Percentiles rank a stretch among this genome's conserved stretches.
These are phyloP conservation scores for Populus pruinosa DNA, from an alignment of 345 rosid genomes.

Conservation along the genomic window DNA sequence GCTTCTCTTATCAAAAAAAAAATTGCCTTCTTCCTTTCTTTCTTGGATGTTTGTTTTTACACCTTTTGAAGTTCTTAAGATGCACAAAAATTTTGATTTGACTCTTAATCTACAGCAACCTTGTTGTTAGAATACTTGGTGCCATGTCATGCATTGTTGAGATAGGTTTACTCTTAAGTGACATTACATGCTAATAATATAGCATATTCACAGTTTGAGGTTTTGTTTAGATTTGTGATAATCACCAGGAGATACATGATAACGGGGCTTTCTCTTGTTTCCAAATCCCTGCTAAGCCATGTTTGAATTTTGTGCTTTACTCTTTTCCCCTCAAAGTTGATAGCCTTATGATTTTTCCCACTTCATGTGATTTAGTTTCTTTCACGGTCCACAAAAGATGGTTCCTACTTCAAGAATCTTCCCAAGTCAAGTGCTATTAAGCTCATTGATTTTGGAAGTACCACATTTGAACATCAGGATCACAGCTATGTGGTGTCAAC, in stretches of 20 bases:
- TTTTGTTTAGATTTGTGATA: neutral
- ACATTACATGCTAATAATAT: neutral
- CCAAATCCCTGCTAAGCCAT: neutral
- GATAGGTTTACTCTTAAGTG: neutral
- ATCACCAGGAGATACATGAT: neutral
- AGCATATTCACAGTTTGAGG: neutral
- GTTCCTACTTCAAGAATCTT: slow-evolving; percentile 65
- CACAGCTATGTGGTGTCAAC: slow-evolving; percentile 81
- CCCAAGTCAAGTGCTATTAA: slow-evolving; percentile 86
- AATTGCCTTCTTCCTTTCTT: neutral
- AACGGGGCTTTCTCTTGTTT: neutral
- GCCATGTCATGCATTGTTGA: neutral
- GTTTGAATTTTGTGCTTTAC: neutral
- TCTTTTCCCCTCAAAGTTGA: neutral
- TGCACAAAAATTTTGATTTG: neutral
- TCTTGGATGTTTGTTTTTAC: neutral
- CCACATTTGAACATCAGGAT: slow-evolving; percentile 76
- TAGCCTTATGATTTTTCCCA: neutral
- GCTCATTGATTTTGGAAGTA: slow-evolving; percentile 86
- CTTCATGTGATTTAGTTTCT: slow-evolving; percentile 39
- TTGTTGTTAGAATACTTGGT: neutral
- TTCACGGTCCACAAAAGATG: slow-evolving; percentile 62
- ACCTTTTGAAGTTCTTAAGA: neutral
- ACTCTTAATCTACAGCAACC: neutral
- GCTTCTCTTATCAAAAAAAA: neutral